phyloP scores from a whole-genome alignment of 352 stramenopile genomes.

The Globisporangium apiculatum region DNA sequence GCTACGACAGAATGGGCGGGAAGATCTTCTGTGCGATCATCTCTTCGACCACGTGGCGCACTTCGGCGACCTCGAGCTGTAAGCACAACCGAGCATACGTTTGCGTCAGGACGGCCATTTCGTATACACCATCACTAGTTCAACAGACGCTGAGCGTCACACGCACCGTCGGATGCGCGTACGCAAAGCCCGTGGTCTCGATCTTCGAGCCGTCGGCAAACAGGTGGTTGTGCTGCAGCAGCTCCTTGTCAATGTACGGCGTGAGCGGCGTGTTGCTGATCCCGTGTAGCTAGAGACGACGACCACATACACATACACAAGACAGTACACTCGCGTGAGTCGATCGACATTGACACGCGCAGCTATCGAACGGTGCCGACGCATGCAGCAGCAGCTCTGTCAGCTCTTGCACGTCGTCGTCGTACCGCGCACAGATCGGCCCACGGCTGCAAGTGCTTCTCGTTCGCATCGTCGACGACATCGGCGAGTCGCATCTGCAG shows the following conservation, averaged over 20 bases:
- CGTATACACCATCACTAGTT: neutral
- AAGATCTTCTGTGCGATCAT: conserved; percentile 80
- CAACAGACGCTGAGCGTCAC: neutral
- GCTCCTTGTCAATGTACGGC: conserved; percentile 86
- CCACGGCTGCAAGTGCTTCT: conserved; percentile 88
- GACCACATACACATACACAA: neutral
- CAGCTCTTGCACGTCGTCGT: neutral
- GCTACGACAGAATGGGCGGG: conserved; percentile 52
- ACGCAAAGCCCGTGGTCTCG: conserved; percentile 67
- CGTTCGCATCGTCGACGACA: conserved; percentile 85
- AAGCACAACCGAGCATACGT: neutral
- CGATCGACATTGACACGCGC: neutral
- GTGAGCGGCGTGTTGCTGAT: conserved; percentile 83
- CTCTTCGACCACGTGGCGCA: conserved; percentile 58
- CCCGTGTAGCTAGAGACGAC: conserved; percentile 37
- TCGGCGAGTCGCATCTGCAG: conserved; percentile 55
- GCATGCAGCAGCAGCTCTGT: neutral
- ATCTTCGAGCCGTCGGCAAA: conserved; percentile 75
- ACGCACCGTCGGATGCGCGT: conserved; percentile 61
- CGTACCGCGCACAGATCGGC: conserved; percentile 71
- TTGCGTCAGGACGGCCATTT: neutral
- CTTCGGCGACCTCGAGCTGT: conserved; percentile 49
- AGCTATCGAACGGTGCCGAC: neutral
- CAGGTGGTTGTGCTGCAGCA: conserved; percentile 80
- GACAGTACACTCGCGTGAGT: conserved; percentile 3